Conservation (phyloP, 2,329 filamentous ascomycete species). For the Fusarium aywerte region DNA sequence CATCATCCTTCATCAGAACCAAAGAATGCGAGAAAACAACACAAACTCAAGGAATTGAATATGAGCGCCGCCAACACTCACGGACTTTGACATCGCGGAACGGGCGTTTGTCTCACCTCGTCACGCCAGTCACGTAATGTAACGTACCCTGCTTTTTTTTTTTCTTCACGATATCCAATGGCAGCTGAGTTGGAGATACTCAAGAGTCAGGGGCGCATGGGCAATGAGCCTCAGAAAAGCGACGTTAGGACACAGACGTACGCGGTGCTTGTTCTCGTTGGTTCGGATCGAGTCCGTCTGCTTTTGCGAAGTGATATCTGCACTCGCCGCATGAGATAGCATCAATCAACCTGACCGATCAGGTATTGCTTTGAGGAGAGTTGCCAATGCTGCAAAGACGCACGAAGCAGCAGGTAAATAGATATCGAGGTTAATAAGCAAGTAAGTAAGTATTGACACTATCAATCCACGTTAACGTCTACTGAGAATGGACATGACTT, state of each 20-base stretch:
- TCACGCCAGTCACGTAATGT: constrained; percentile 31
- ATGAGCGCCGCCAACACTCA: not conserved
- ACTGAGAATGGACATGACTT: not conserved
- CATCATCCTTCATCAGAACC: not conserved
- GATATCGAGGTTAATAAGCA: not conserved
- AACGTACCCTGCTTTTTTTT: not conserved
- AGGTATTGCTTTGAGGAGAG: not conserved
- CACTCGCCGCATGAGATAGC: constrained; percentile 2
- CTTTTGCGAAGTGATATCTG: constrained; percentile 12
- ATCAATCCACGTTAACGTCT: not conserved
- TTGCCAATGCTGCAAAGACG: constrained; percentile 7
- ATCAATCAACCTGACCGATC: constrained; percentile 12
- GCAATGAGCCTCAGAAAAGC: constrained; percentile 18
- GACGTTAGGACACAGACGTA: constrained; percentile 8
- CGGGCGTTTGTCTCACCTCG: constrained; percentile 30
- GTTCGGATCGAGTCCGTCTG: constrained; percentile 17
- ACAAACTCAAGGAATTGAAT: not conserved
- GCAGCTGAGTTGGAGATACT: constrained; percentile 27
- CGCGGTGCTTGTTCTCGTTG: constrained; percentile 16
- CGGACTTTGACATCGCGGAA: constrained; percentile 10
- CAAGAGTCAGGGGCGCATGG: constrained; percentile 12
- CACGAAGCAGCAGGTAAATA: not conserved
- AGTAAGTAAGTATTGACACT: constrained; percentile 2
- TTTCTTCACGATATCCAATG: constrained; percentile 1
- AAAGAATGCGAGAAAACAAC: not conserved